Evolutionary conservation across 495 filamentous ascomycete genomes (phyloP), one percentile per base, ranked within the genome.

Genomic region (Diplogelasinospora grovesii): DNA sequence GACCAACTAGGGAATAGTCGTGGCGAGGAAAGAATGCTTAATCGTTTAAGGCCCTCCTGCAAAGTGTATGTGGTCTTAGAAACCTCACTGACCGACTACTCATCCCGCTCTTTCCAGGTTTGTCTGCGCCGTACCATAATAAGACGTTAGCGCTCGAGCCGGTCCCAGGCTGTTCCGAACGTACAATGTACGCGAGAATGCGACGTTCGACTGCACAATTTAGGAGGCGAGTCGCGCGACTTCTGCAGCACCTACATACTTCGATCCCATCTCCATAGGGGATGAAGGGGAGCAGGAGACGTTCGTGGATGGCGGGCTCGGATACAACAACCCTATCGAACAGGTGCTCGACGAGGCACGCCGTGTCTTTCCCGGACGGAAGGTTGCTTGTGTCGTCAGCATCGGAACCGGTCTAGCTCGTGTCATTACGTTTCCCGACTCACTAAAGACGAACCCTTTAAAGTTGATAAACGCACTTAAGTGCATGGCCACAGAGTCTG

Each of bases 221-320:
- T 39, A 25, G 36, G 36, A 39, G 36, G 36, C 24, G 4, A 27
- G 36, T 18, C 36, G 36, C 18, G 22, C 36, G 24, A 39, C 36
- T 26, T 28, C 22, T 26, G 36, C 36, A 28, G 36, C 36, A 28
- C 36, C 36, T 39, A 26, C 36, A 2, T 26, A 39, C 36, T 39
- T 39, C 24, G 36, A 39, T 26, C 36, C 36, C n/a, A 39, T 39
- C 36, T 15, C 26, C 8, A 28, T 39, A 2, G 36, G 20, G 8
- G 36, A 38, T 11, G 36, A 28, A 8, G 14, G 22, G 22, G 24
- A 39, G 23, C 23, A 22, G 36, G 36, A 49, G n/a, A 24, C 27
- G 13, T 53, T 53, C 26, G 19, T 49, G 3, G 49, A 53, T 31
- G 49, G 32, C 16, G 49, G 39, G 13, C 28, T 52, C 16, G 25